Evolutionary conservation across 2,329 filamentous ascomycete species (phyloP).

Genomic region (Ascomycota sp.): DNA sequence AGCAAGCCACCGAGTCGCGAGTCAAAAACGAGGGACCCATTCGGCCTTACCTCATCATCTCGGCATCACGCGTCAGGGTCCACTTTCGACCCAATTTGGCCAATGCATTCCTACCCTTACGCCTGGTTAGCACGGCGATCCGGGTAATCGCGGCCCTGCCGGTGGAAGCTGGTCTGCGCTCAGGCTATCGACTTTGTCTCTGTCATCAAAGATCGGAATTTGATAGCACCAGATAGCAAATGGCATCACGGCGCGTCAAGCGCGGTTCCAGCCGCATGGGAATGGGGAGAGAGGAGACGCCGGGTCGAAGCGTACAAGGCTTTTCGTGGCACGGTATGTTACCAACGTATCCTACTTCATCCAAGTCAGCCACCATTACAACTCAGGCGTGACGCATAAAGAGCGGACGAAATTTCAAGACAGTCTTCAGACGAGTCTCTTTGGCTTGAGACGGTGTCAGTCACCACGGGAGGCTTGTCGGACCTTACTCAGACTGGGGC

Average conservation of each 20-base stretch:
- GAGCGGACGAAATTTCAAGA: neutral
- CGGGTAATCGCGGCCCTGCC: too few relatives aligned
- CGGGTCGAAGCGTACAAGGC: conserved; percentile 3
- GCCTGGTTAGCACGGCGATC: too few relatives aligned
- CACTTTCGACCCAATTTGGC: too few relatives aligned
- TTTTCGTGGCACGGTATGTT: too few relatives aligned
- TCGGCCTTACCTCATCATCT: conserved; percentile 11
- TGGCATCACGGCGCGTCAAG: conserved; percentile 15
- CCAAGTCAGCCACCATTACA: too few relatives aligned
- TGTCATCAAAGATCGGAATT: conserved; percentile 23
- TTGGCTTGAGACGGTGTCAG: conserved; percentile 35
- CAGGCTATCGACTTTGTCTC: conserved; percentile 14
- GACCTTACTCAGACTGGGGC: conserved; percentile 27
- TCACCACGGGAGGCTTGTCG: conserved; percentile 26
- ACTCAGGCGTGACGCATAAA: neutral
- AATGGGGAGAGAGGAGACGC: too few relatives aligned
- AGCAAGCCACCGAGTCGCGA: conserved; percentile 8
- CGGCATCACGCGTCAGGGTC: too few relatives aligned
- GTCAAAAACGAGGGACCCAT: conserved; percentile 5
- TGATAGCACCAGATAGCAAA: conserved; percentile 22
- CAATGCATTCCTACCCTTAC: too few relatives aligned
- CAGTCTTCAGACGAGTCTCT: conserved; percentile 32
- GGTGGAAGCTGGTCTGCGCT: conserved; percentile 4
- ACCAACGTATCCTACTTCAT: too few relatives aligned
- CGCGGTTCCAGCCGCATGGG: too few relatives aligned